These are phyloP conservation scores for Hypoxylon rickii DNA, from an alignment of 495 filamentous ascomycete genomes.

Conservation along the genomic window DNA sequence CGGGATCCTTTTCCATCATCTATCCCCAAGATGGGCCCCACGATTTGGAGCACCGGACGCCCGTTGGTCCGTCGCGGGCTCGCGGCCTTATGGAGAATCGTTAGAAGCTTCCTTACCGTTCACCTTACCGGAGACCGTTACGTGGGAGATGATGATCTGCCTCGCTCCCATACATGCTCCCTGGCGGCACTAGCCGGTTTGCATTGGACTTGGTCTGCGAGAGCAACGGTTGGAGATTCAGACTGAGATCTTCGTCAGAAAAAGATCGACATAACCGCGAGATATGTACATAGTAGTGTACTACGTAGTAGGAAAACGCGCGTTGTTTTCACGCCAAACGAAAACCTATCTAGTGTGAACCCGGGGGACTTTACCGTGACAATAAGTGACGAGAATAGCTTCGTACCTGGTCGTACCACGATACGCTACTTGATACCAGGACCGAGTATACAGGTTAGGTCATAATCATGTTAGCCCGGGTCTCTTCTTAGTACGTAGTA, in stretches of 20 bases:
- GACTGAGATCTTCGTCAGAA: slow-evolving; percentile 21
- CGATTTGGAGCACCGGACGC: slow-evolving; percentile 19
- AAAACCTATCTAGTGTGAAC: too few relatives aligned
- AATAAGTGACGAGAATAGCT: neutral
- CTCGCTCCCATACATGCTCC: slow-evolving; percentile 11
- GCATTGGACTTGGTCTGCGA: neutral
- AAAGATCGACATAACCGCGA: slow-evolving; percentile 31
- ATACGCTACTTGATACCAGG: neutral
- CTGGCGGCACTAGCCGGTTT: slow-evolving; percentile 26
- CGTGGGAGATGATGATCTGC: slow-evolving; percentile 33
- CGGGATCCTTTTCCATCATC: slow-evolving; percentile 7
- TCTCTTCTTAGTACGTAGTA: too few relatives aligned
- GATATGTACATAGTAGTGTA: too few relatives aligned
- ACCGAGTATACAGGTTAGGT: too few relatives aligned
- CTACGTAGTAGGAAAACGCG: too few relatives aligned
- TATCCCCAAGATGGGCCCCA: slow-evolving; percentile 24
- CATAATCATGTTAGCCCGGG: too few relatives aligned
- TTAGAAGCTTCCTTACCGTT: slow-evolving; percentile 15
- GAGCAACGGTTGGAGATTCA: slow-evolving; percentile 13
- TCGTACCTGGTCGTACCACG: neutral
- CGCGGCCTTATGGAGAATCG: slow-evolving; percentile 22
- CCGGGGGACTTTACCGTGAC: too few relatives aligned
- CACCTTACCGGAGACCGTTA: slow-evolving; percentile 14
- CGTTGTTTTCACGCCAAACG: slow-evolving; percentile 7
- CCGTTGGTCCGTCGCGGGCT: slow-evolving; percentile 20